Base-by-base conservation (phyloP, 2,329 filamentous ascomycete species). In the Aspergillus niger region DNA sequence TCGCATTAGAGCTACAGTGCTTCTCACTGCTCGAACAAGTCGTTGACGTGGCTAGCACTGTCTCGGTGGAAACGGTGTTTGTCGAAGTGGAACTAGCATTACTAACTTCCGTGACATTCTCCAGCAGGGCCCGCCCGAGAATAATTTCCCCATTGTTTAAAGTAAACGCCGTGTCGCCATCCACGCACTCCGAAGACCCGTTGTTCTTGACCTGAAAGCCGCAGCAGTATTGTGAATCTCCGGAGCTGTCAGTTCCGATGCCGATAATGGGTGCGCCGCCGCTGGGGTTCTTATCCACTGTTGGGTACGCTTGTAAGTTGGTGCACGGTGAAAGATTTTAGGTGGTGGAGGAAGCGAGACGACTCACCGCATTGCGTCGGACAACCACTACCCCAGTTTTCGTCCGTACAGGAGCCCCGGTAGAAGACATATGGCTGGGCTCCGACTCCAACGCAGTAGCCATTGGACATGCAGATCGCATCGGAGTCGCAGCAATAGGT, bases 401-500 rank as follows among this genome's bases (percentile, higher is more conserved):
- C 38, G 13, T 57, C 55, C 5, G 55, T 57, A 20, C 55, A 51
- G 24, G 55, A 43, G 2, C 55, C 55, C 11, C 55, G 55, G 17
- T 32, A 57, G 7, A 51, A 38, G 8, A n/a, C 15, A n/a, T 51
- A 50, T 3, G 47, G 47, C 30, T 57, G 55, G 20, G 24, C 41
- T 3, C 44, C 50, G 24, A 36, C 44, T 24, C 55, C 41, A 36
- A 57, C 30, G 24, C 55, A 57, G 47, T 57, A 57, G 32, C 55
- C 55, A 39, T 38, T 57, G 13, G 55, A 50, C 11, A 57, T 47
- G 24, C 55, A 57, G 55, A 57, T 51, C 8, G 55, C 44, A 24
- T 17, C 20, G 55, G 20, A 24, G 20, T 38, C 55, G 30, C 55
- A 57, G 55, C 55, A 57, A 32, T 51, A 57, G 30, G 47, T 51